These are phyloP conservation scores for Dalbergia cochinchinensis DNA, from an alignment of 306 rosid species.

Conservation along the genomic window DNA sequence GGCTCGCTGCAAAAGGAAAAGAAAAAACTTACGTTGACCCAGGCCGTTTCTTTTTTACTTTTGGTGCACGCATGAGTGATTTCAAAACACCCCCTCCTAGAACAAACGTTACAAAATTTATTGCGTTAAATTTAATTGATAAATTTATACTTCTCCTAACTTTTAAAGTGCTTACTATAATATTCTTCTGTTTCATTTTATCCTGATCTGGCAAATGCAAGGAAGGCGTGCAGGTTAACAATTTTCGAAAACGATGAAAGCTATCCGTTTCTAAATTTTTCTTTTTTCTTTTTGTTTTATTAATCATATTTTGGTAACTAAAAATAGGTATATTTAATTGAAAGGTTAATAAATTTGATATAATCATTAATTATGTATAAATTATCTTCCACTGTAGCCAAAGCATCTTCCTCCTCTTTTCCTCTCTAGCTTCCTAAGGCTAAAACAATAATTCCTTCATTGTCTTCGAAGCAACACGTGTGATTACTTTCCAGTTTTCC, in stretches of 20 bases:
- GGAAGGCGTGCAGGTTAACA: not conserved
- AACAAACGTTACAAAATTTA: not conserved
- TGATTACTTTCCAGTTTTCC: not conserved
- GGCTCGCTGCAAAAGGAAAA: too few species aligned
- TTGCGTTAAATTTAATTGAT: not conserved
- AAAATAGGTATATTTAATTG: too few species aligned
- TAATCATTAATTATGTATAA: not conserved
- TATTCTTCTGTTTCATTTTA: not conserved
- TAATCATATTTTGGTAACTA: not conserved
- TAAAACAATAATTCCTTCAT: conserved; percentile 44
- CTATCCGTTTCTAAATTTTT: too few species aligned
- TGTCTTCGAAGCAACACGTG: not conserved
- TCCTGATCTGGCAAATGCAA: not conserved
- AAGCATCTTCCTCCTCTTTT: not conserved
- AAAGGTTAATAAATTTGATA: too few species aligned
- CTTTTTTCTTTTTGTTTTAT: too few species aligned
- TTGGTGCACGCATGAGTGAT: not conserved
- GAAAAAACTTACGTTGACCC: not conserved
- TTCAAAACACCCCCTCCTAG: not conserved
- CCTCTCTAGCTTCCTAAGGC: not conserved
- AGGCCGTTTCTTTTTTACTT: not conserved
- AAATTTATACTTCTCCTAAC: not conserved
- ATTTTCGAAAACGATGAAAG: not conserved
- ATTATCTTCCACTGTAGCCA: too few species aligned
- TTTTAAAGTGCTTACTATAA: not conserved